A percentile compares a stretch with the other conserved stretches of the same genome.
Conservation (phyloP, 2,329 filamentous ascomycete genomes). For the Leptoxyphium fumago region DNA sequence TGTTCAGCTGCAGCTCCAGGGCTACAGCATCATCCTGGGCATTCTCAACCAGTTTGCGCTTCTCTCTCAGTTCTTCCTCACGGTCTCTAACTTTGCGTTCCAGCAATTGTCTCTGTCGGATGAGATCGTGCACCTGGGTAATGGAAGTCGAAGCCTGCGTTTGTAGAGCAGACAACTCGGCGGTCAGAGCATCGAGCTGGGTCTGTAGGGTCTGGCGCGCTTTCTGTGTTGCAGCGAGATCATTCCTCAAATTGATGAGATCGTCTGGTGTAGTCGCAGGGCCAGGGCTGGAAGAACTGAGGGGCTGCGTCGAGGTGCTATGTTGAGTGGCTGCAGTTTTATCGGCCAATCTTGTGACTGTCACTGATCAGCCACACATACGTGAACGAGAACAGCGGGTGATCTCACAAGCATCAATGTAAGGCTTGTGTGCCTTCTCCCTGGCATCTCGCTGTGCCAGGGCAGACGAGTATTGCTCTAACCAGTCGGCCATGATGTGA, state of each 20-base stretch:
- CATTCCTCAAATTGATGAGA: constrained; percentile 39
- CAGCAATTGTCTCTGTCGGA: constrained; percentile 46
- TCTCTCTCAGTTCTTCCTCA: constrained; percentile 72
- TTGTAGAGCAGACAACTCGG: constrained; percentile 51
- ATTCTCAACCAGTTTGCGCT: constrained; percentile 69
- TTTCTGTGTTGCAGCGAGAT: constrained; percentile 64
- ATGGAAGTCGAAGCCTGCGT: constrained; percentile 44
- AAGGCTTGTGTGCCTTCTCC: constrained; percentile 48
- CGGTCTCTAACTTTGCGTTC: constrained; percentile 58
- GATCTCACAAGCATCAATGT: constrained; percentile 61
- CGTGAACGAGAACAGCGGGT: neutral
- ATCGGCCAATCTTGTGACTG: constrained; percentile 34
- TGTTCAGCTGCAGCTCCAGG: constrained; percentile 72
- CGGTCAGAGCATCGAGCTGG: constrained; percentile 46
- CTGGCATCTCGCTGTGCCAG: constrained; percentile 57
- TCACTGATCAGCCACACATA: neutral
- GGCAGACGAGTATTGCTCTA: constrained; percentile 64
- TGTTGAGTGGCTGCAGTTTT: constrained; percentile 16
- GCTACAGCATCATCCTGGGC: constrained; percentile 89
- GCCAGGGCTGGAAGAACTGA: constrained; percentile 15
- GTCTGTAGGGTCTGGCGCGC: constrained; percentile 54
- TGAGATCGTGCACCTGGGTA: constrained; percentile 46
- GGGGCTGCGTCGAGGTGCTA: constrained; percentile 10
- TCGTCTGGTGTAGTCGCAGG: constrained; percentile 49
- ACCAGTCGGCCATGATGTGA: constrained; percentile 51